These are phyloP conservation scores for Pichia inconspicua DNA, from an alignment of 1,139 yeast genomes.

Conservation along the genomic window DNA sequence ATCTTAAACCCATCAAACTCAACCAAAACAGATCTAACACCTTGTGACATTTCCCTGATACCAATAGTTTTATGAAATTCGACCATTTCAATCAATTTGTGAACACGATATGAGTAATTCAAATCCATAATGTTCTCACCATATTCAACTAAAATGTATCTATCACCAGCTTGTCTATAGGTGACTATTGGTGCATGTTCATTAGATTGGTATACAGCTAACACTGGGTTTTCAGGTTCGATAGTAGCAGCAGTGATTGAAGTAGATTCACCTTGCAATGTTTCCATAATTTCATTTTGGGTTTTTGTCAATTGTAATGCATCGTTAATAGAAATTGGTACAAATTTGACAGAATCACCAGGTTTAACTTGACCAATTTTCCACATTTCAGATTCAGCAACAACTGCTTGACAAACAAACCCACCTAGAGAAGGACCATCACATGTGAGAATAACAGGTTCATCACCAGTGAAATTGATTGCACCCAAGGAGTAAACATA, in stretches of 20 bases:
- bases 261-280: slow-evolving; percentile 36
- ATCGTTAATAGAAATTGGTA: slow-evolving; percentile 60
- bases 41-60: slow-evolving; percentile 91
- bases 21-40: slow-evolving; percentile 88
- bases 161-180: slow-evolving; percentile 95
- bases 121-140: slow-evolving; percentile 85
- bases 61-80: slow-evolving; percentile 59
- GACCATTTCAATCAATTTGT: slow-evolving; percentile 71
- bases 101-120: slow-evolving; percentile 77
- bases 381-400: slow-evolving; percentile 96
- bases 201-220: slow-evolving; percentile 42
- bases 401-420: slow-evolving; percentile 93
- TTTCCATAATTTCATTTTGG: slow-evolving; percentile 42
- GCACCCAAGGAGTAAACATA: slow-evolving; percentile 96
- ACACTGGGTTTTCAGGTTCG: slow-evolving; percentile 54
- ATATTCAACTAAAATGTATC: slow-evolving; percentile 83
- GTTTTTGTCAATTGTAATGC: slow-evolving; percentile 55
- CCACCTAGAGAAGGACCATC: slow-evolving; percentile 98
- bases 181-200: slow-evolving; percentile 59
- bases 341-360: slow-evolving; percentile 76
- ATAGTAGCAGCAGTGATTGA: slow-evolving; percentile 31
- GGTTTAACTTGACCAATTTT: slow-evolving; percentile 96
- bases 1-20: slow-evolving; percentile 62
- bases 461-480: slow-evolving; percentile 95
- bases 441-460: slow-evolving; percentile 91